A percentile compares a stretch with the other conserved stretches of the same genome.
Evolutionary conservation across 208 protist genomes (phyloP).

Genomic region (Kentomonas sorsogonicus): DNA sequence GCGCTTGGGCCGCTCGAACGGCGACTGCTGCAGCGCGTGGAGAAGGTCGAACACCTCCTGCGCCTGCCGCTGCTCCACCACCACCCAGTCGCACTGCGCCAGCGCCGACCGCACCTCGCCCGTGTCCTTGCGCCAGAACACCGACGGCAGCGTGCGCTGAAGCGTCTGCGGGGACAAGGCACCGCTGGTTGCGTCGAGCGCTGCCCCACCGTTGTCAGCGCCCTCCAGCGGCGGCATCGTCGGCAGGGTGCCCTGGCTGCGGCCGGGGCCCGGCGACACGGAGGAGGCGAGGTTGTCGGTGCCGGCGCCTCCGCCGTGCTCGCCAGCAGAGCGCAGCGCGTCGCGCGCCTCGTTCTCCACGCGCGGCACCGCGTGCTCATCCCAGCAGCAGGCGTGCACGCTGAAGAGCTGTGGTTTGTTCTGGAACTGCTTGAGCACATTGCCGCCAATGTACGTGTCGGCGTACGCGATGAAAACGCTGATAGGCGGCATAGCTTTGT

Average conservation of each 20-base stretch:
- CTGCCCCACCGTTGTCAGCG: not conserved
- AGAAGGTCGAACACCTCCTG: slow-evolving; percentile 85
- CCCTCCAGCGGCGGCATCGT: not conserved
- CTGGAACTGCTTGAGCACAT: slow-evolving; percentile 49
- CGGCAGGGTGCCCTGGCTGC: too few species aligned
- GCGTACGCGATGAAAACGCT: slow-evolving; percentile 73
- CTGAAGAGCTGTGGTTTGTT: slow-evolving; percentile 40
- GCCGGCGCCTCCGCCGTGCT: too few species aligned
- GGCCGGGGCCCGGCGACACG: not conserved
- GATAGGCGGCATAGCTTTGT: slow-evolving; percentile 16
- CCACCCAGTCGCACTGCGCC: slow-evolving; percentile 62
- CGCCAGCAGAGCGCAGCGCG: too few species aligned
- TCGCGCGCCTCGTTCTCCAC: slow-evolving; percentile 20
- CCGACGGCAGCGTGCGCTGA: not conserved
- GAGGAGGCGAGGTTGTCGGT: not conserved
- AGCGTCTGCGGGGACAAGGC: not conserved
- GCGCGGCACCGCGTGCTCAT: slow-evolving; percentile 33
- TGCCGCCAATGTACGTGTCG: slow-evolving; percentile 74
- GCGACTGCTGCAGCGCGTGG: slow-evolving; percentile 49
- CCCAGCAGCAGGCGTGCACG: slow-evolving; percentile 76
- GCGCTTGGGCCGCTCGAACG: slow-evolving; percentile 66
- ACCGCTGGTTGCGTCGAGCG: not conserved
- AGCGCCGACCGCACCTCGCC: slow-evolving; percentile 50
- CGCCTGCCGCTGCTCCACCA: slow-evolving; percentile 73
- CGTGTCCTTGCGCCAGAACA: slow-evolving; percentile 38